Conservation (phyloP, 345 rosid species). For the Reutealis trisperma region DNA sequence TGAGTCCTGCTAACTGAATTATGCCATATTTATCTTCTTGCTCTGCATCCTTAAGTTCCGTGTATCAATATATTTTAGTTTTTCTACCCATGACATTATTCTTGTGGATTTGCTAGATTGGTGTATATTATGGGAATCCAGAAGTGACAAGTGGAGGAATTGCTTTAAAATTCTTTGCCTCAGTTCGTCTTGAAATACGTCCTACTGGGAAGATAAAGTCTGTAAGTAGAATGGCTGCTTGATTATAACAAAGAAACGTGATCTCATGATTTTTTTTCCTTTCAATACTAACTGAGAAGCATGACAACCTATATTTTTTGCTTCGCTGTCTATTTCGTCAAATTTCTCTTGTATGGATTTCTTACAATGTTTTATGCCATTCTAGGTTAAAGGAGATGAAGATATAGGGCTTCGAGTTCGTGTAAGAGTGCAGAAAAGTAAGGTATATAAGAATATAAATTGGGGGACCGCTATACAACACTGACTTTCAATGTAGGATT, state of each 20-base stretch:
- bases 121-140: constrained; percentile 96
- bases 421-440: constrained; percentile 95
- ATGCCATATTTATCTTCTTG: neutral
- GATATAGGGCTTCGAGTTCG: constrained; percentile 90
- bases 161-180: constrained; percentile 91
- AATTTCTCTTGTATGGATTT: constrained; percentile 7
- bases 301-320: neutral
- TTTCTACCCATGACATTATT: constrained; percentile 21
- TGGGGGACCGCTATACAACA: constrained; percentile 5
- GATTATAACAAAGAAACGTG: neutral
- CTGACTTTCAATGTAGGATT: neutral
- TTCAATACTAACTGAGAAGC: neutral
- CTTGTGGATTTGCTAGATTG: constrained; percentile 58
- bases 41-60: constrained; percentile 5
- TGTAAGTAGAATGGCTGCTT: constrained; percentile 50
- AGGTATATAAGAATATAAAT: constrained; percentile 48
- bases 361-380: constrained; percentile 13
- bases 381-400: constrained; percentile 87
- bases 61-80: constrained; percentile 6
- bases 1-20: neutral
- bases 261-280: neutral
- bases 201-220: constrained; percentile 95
- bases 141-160: constrained; percentile 98
- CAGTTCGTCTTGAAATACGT: constrained; percentile 93
- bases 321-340: constrained; percentile 9